Conservation (phyloP, 108 stramenopile genomes). For the Cyclotella kingstonii region DNA sequence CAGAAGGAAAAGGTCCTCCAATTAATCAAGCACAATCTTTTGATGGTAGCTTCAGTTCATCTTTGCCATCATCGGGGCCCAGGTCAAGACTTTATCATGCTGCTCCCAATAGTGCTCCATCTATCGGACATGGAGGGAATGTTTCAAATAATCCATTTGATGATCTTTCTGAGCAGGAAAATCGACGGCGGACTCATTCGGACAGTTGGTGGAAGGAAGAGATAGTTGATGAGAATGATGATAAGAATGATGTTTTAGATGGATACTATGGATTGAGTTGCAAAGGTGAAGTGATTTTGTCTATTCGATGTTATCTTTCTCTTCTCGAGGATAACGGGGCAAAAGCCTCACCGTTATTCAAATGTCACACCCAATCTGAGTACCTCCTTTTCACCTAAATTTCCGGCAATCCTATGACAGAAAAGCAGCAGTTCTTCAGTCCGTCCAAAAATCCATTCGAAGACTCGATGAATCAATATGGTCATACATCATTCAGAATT, state of each 20-base stretch:
- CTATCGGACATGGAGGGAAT: no score
- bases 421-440: constrained; percentile 23
- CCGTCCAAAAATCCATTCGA: constrained; percentile 29
- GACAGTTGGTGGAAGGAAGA: constrained; percentile 40
- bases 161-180: not conserved
- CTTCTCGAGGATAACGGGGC: not conserved
- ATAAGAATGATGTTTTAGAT: constrained; percentile 22
- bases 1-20: constrained; percentile 25
- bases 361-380: no score
- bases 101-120: not conserved
- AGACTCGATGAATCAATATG: not conserved
- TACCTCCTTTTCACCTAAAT: no score
- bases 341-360: no score
- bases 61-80: constrained; percentile 4
- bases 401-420: not conserved
- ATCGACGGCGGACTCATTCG: constrained; percentile 18
- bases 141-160: constrained; percentile 16
- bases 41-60: not conserved
- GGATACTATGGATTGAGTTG: constrained; percentile 17
- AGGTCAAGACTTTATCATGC: not conserved
- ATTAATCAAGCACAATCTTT: not conserved
- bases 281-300: not conserved
- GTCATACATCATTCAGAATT: not conserved
- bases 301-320: not conserved
- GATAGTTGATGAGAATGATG: constrained; percentile 24